A percentile compares a stretch with the other conserved stretches of the same genome.
Conservation (phyloP, 495 filamentous ascomycete species). For the Filosporella fistucella region DNA sequence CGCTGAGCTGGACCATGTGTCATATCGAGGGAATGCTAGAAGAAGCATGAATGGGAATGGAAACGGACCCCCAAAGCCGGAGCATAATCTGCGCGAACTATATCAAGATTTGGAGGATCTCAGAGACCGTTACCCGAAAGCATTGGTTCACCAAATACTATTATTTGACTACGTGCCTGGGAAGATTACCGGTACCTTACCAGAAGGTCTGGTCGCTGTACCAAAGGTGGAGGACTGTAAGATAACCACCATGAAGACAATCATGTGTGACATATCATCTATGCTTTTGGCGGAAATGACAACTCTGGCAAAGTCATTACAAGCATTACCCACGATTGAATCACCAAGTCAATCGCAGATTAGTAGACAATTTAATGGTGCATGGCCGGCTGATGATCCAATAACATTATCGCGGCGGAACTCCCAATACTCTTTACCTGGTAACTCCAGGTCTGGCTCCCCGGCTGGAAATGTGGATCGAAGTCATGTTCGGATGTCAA, state of each 20-base stretch:
- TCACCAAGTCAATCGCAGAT: constrained; percentile 54
- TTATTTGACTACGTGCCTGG: constrained; percentile 65
- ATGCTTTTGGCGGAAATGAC: constrained; percentile 82
- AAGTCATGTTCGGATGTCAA: constrained; percentile 67
- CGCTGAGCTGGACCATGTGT: constrained; percentile 45
- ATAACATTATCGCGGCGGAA: constrained; percentile 40
- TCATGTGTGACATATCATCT: constrained; percentile 89
- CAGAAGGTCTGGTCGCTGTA: constrained; percentile 63
- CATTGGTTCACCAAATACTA: constrained; percentile 71
- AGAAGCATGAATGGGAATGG: constrained; percentile 34
- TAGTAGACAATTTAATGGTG: constrained; percentile 29
- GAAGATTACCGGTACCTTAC: constrained; percentile 41
- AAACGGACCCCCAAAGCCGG: constrained; percentile 36
- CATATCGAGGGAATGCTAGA: constrained; percentile 34
- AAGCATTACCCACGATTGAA: constrained; percentile 73
- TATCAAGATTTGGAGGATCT: constrained; percentile 65
- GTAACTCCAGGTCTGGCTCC: constrained; percentile 40
- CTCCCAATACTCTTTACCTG: constrained; percentile 45
- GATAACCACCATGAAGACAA: constrained; percentile 88
- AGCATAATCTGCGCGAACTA: constrained; percentile 46
- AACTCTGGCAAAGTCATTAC: constrained; percentile 77
- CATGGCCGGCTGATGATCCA: constrained; percentile 32
- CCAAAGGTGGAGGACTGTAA: constrained; percentile 67
- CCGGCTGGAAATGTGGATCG: constrained; percentile 40
- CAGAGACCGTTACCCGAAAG: constrained; percentile 65